Percentiles rank a stretch among this genome's conserved stretches.
phyloP scores from a whole-genome alignment of 129 eudicot species.

The Chrysanthemum makinoi region DNA sequence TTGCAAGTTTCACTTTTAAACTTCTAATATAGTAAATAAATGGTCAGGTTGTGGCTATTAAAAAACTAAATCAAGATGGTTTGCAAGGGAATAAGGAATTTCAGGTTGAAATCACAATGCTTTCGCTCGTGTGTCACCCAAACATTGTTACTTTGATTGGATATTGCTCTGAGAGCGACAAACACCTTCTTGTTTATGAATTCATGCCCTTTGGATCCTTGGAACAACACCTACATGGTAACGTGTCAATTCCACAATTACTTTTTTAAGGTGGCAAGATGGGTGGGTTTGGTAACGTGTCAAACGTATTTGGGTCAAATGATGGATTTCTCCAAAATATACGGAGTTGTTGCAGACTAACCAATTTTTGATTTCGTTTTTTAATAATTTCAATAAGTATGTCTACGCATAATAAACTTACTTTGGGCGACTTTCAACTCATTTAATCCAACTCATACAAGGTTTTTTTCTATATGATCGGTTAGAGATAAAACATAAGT shows the following conservation, averaged over 20 bases:
- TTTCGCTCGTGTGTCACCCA: conserved; percentile 56
- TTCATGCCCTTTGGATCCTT: conserved; percentile 71
- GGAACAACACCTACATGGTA: conserved; percentile 61
- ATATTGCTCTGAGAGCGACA: conserved; percentile 53
- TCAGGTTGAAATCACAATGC: conserved; percentile 65
- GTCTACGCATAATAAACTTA: not conserved
- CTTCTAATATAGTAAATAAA: conserved; percentile 18
- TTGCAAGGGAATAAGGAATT: conserved; percentile 67
- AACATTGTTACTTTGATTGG: conserved; percentile 67
- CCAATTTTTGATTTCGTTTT: too few relatives aligned
- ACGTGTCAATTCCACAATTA: not conserved
- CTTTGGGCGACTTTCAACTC: not conserved
- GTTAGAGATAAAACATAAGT: not conserved
- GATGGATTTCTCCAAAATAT: not conserved
- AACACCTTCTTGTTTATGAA: conserved; percentile 62
- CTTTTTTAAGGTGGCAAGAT: not conserved
- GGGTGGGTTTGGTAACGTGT: not conserved
- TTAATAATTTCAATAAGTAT: too few relatives aligned
- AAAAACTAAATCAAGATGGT: conserved; percentile 45
- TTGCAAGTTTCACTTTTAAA: conserved; percentile 3
- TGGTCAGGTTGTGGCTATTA: conserved; percentile 64
- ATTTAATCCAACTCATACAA: not conserved
- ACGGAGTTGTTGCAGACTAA: too few relatives aligned
- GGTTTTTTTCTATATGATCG: not conserved
- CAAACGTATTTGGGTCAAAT: not conserved